Conservation (phyloP, 495 filamentous ascomycete genomes). For the Achaetomiella virescens region DNA sequence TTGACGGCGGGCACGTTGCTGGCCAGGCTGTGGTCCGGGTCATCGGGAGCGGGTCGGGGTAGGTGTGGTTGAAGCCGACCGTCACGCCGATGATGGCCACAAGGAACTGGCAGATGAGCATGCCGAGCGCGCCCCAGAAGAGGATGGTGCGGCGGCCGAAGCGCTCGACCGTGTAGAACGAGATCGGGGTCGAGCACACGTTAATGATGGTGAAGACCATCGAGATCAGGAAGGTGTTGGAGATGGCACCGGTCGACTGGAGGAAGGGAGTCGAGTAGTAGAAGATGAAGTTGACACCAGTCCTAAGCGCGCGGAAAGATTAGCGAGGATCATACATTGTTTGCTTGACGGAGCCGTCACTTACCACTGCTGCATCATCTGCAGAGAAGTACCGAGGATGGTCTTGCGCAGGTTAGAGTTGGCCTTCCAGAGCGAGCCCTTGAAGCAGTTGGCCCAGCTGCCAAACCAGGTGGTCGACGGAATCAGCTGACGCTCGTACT, state of each 20-base stretch:
- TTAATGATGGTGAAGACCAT: constrained; percentile 83
- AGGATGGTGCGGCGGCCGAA: constrained; percentile 80
- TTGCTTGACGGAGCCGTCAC: neutral
- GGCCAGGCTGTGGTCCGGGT: constrained; percentile 23
- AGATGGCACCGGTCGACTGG: constrained; percentile 61
- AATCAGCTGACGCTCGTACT: constrained; percentile 64
- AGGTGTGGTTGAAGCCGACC: constrained; percentile 39
- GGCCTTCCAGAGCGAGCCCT: constrained; percentile 49
- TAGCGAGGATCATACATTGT: too few relatives aligned
- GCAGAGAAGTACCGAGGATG: constrained; percentile 65
- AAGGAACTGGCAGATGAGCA: constrained; percentile 82
- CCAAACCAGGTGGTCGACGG: constrained; percentile 58
- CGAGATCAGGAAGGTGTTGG: constrained; percentile 69
- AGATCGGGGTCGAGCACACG: constrained; percentile 71
- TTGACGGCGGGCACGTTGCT: constrained; percentile 59
- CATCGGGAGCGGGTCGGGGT: constrained; percentile 10
- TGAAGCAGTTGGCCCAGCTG: constrained; percentile 62
- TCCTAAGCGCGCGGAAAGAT: constrained; percentile 23
- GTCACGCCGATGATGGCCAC: constrained; percentile 69
- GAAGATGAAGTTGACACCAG: constrained; percentile 91
- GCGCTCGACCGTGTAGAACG: constrained; percentile 76
- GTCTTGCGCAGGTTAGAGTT: constrained; percentile 64
- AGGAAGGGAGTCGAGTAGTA: constrained; percentile 84
- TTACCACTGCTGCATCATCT: constrained; percentile 68
- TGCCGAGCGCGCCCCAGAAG: constrained; percentile 68